Conservation (phyloP, 805 yeast genomes). For the Tetrapisispora pingtungensis region DNA sequence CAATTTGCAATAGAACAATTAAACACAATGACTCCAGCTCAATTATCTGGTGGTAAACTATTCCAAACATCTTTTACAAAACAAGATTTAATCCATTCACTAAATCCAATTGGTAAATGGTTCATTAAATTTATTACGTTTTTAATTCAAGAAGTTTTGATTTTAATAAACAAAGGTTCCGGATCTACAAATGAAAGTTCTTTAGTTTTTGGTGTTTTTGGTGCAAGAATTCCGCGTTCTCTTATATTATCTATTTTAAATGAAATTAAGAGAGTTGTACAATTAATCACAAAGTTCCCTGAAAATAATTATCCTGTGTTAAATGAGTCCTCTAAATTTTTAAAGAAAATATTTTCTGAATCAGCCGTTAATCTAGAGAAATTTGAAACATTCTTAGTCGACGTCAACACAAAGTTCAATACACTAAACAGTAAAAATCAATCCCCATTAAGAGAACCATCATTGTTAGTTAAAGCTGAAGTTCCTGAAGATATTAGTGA, state of each 20-base stretch:
- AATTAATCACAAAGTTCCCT: conserved; percentile 45
- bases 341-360: conserved; percentile 25
- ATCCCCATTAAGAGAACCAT: conserved; percentile 21
- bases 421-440: conserved; percentile 25
- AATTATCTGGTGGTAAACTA: conserved; percentile 39
- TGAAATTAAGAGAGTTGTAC: conserved; percentile 51
- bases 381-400: conserved; percentile 54
- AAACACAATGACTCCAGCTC: conserved; percentile 13
- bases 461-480: conserved; percentile 51
- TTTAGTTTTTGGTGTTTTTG: conserved; percentile 46
- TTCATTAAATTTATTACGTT: conserved; percentile 66
- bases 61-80: conserved; percentile 45
- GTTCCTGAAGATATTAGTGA: conserved; percentile 37
- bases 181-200: conserved; percentile 24
- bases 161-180: conserved; percentile 27
- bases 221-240: conserved; percentile 62
- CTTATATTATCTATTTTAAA: conserved; percentile 56
- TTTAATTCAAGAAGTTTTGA: conserved; percentile 61
- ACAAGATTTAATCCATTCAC: conserved; percentile 51
- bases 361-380: conserved; percentile 46
- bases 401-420: conserved; percentile 35
- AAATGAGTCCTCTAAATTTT: conserved; percentile 27
- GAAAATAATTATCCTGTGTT: conserved; percentile 37
- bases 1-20: conserved; percentile 31
- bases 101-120: conserved; percentile 81